Conservation (phyloP, 2,329 filamentous ascomycete species). For the Aspergillus luchuensis region DNA sequence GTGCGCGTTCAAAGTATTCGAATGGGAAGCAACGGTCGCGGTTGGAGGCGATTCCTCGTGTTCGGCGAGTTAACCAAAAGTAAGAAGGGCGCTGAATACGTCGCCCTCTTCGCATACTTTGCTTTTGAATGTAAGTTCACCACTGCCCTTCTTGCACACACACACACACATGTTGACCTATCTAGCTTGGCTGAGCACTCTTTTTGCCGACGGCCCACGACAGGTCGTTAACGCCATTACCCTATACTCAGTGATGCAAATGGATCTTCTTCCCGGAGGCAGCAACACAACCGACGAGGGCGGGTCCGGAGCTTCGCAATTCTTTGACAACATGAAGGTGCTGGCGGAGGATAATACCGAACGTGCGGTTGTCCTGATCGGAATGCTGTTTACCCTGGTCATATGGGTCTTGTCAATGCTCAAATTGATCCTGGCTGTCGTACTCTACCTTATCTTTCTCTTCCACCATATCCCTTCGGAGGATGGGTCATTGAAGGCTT, state of each 20-base stretch:
- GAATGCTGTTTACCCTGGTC: conserved; percentile 89
- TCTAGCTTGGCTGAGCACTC: conserved; percentile 79
- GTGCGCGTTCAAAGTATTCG: conserved; percentile 81
- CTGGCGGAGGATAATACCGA: conserved; percentile 73
- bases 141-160: background rate
- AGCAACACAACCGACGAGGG: conserved; percentile 57
- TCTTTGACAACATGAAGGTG: conserved; percentile 78
- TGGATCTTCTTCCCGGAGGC: conserved; percentile 68
- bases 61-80: conserved; percentile 89
- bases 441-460: conserved; percentile 86
- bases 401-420: conserved; percentile 85
- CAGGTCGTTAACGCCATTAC: conserved; percentile 90
- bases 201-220: conserved; percentile 88
- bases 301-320: conserved; percentile 67
- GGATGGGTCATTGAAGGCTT: conserved; percentile 78
- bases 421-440: conserved; percentile 68
- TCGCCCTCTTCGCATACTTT: conserved; percentile 90
- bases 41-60: conserved; percentile 88
- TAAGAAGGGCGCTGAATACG: conserved; percentile 85
- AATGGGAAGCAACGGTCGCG: conserved; percentile 67
- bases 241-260: conserved; percentile 77
- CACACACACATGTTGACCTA: background rate
- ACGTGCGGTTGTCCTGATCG: conserved; percentile 79
- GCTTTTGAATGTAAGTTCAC: conserved; percentile 61
- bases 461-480: conserved; percentile 85